phyloP scores from a whole-genome alignment of 1,284 basidiomycete species.

The Anthracocystis walkeri region DNA sequence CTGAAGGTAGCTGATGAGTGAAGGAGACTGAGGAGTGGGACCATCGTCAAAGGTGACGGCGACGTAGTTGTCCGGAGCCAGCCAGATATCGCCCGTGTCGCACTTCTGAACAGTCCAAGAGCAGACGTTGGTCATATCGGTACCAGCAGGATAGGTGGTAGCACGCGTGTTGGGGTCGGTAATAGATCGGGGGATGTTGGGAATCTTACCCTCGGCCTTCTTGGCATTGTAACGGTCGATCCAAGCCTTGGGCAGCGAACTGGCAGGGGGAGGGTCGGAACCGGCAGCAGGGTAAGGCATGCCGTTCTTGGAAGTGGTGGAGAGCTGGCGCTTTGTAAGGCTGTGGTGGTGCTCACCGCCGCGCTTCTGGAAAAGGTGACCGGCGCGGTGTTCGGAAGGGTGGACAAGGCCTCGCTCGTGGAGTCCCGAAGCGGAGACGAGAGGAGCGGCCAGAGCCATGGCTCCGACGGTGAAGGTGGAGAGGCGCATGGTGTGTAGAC shows the following conservation, averaged over 20 bases:
- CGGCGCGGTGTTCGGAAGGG: slow-evolving; percentile 42
- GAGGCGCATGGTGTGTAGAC: slow-evolving; percentile 37
- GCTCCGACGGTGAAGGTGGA: slow-evolving; percentile 39
- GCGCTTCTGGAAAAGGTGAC: slow-evolving; percentile 49
- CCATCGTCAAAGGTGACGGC: slow-evolving; percentile 77
- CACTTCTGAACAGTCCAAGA: slow-evolving; percentile 62
- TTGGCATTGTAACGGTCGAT: slow-evolving; percentile 75
- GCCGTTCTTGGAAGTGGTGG: slow-evolving; percentile 54
- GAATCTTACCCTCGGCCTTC: slow-evolving; percentile 78
- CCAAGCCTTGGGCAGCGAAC: slow-evolving; percentile 73
- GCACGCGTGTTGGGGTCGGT: slow-evolving; percentile 44
- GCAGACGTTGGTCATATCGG: slow-evolving; percentile 57
- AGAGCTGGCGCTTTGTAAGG: slow-evolving; percentile 47
- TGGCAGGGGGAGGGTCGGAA: slow-evolving; percentile 42
- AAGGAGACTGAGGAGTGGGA: slow-evolving; percentile 72
- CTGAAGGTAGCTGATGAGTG: slow-evolving; percentile 75
- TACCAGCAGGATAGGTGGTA: slow-evolving; percentile 54
- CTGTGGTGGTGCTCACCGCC: slow-evolving; percentile 40
- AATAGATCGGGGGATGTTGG: slow-evolving; percentile 75
- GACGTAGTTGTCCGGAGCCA: slow-evolving; percentile 56
- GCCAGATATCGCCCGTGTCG: slow-evolving; percentile 58
- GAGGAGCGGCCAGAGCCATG: slow-evolving; percentile 44
- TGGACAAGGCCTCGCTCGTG: slow-evolving; percentile 45
- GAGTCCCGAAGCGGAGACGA: slow-evolving; percentile 28
- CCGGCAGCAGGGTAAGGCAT: slow-evolving; percentile 57